Base-by-base conservation (phyloP, 2,329 filamentous ascomycete species). In the Aspergillus japonicus region DNA sequence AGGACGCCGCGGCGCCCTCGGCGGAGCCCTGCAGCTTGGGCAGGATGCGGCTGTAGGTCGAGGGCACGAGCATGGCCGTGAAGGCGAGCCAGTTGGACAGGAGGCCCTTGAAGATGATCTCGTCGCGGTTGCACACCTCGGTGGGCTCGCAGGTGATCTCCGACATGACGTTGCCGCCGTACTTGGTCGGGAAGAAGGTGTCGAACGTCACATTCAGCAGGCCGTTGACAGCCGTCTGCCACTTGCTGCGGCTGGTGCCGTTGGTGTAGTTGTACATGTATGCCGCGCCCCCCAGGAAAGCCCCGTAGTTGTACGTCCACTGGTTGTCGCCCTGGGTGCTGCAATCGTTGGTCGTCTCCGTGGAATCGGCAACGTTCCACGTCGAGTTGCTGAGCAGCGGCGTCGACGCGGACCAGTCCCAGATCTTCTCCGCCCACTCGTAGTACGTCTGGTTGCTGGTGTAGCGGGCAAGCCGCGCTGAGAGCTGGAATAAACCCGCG, bases 21-120 rank as follows among this genome's bases (percentile, higher is more conserved):
- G 88, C 79, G 1, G 87, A 89, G 0, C 75, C 81, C 57, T 78
- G 76, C 6, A 92, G 78, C 33, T 85, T 81, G 0, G 85, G 82
- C 58, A 84, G 75, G 64, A 92, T 86, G 16, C 70, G 76, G 1
- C 81, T 74, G 47, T 75, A 74, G 0, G 84, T 86, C 50, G 81
- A 82, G 0, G 89, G 88, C 0, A 85, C 87, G n/a, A 91, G 58
- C 64, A 88, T 81, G 2, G 85, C 82, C 1, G 84, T 81, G 23
- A 83, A 80, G 4, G 84, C 80, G 65, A 91, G 78, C 86, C 87
- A 90, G 47, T 87, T 83, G 65, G 86, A 82, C 19, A 90, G 78
- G 59, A 88, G 87, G 44, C 88, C 88, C 75, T 91, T 91, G 83
- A 89, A 92, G 1, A 85, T 85, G 59, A 85, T 75, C 81, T 92